A percentile compares a stretch with the other conserved stretches of the same genome.
These are phyloP conservation scores for Phytophthora constricta DNA, from an alignment of 352 stramenopile species.

Conservation along the genomic window DNA sequence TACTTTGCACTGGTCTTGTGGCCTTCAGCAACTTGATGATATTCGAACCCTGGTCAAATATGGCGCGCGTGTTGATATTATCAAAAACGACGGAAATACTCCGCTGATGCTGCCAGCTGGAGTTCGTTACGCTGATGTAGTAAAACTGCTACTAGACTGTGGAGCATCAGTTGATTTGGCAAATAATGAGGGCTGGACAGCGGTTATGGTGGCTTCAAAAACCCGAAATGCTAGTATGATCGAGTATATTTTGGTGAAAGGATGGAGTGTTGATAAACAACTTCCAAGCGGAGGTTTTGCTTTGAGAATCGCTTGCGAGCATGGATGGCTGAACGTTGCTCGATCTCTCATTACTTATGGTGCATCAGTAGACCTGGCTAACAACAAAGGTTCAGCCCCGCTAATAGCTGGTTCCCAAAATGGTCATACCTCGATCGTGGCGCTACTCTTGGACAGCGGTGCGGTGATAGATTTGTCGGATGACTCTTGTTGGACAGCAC, in stretches of 20 bases:
- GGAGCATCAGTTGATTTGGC: neutral
- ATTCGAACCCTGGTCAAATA: neutral
- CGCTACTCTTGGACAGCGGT: neutral
- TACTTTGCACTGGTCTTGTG: no score
- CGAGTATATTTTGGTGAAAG: no score
- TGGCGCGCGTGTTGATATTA: no score
- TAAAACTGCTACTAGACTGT: neutral
- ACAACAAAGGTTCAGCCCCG: slow-evolving; percentile 12
- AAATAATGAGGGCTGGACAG: neutral
- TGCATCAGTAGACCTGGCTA: slow-evolving; percentile 4
- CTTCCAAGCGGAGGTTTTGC: neutral
- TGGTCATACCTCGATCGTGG: neutral
- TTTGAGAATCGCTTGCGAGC: slow-evolving; percentile 1
- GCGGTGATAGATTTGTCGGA: neutral
- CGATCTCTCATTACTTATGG: slow-evolving; percentile 6
- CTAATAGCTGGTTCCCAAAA: slow-evolving; percentile 4
- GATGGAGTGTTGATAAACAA: neutral
- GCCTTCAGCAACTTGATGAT: neutral
- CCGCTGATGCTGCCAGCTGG: no score
- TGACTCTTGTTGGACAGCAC: neutral
- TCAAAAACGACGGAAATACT: no score
- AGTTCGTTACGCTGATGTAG: no score
- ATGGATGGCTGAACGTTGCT: slow-evolving; percentile 4
- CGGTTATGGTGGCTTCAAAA: neutral
- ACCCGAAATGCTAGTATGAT: no score